Evolutionary conservation across 2,329 filamentous ascomycete genomes (phyloP), one percentile per base, ranked within the genome.

Genomic region (Onygenales sp.): DNA sequence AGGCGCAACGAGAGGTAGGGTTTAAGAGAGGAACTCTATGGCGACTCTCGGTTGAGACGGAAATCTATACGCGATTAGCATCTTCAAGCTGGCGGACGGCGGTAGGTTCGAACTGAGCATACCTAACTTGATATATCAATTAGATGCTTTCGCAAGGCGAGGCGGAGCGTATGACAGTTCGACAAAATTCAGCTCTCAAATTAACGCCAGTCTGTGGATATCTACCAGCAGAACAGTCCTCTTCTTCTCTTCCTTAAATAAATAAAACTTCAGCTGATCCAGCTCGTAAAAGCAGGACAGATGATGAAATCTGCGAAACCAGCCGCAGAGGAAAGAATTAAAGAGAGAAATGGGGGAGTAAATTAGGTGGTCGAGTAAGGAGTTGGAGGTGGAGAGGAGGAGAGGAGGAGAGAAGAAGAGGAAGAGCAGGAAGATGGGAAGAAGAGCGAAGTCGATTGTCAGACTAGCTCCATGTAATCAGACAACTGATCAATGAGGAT

Each of bases 271-370:
- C 46, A 49, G 39, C 36, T 49, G 17, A 40, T 14, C 6, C 34
- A 40, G 46, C 21, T 49, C 46, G 9, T 8, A 10, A 27, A 13
- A 48, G 42, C 34, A 46, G n/a, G 10, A 47, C 33, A 27, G n/a
- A 9, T 37, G 34, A 52, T 17, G 5, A 48, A 32, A 52, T 14
- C 32, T 27, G 44, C 53, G 53, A 54, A 52, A 46, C 53, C 53
- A 49, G 53, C 47, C 53, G 53, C 42, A 47, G 49, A 31, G 43
- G 42, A 51, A 54, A 14, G 21, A 48, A 44, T 49, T 33, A 39
- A 49, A 13, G 34, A 49, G 33, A 45, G 6, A 21, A 45, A 36
- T 8, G 14, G 46, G 34, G 13, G 8, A 39, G 21, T 49, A 11
- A 21, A 13, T 27, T 3, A 27, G 21, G 21, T 27, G 21, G 21